Conservation (phyloP, 352 stramenopile species). For the Phytophthora idaei region DNA sequence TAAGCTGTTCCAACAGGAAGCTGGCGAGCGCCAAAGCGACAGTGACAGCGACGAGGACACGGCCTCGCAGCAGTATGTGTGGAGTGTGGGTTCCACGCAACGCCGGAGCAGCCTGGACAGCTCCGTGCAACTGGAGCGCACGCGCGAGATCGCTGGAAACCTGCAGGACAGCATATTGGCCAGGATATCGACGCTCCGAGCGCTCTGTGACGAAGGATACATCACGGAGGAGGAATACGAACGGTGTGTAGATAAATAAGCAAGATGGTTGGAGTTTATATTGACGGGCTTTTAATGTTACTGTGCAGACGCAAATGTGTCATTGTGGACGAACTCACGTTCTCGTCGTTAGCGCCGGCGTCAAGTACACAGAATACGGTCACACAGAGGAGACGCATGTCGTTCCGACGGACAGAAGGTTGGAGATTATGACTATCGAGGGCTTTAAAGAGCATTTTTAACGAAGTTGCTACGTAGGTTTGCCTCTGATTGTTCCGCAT, state of each 20-base stretch:
- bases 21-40: constrained; percentile 30
- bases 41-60: constrained; percentile 14
- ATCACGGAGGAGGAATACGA: constrained; percentile 82
- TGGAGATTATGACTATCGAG: constrained; percentile 1
- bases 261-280: neutral
- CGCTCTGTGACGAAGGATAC: constrained; percentile 82
- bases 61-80: constrained; percentile 25
- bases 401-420: constrained; percentile 40
- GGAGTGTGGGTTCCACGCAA: constrained; percentile 30
- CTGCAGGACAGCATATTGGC: constrained; percentile 65
- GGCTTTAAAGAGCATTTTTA: neutral
- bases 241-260: constrained; percentile 35
- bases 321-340: constrained; percentile 82
- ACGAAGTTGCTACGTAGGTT: constrained; percentile 25
- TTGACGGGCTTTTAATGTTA: constrained; percentile 7
- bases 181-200: constrained; percentile 73
- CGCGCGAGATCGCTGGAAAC: constrained; percentile 39
- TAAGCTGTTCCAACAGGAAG: constrained; percentile 31
- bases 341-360: constrained; percentile 34
- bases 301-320: constrained; percentile 61
- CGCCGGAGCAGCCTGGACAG: constrained; percentile 16
- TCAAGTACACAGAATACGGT: constrained; percentile 40
- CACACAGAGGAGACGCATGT: constrained; percentile 41
- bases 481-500: constrained; percentile 83
- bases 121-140: constrained; percentile 40